phyloP scores from a whole-genome alignment of 164 flowering plant genomes.

The Stephania yunnanensis region DNA sequence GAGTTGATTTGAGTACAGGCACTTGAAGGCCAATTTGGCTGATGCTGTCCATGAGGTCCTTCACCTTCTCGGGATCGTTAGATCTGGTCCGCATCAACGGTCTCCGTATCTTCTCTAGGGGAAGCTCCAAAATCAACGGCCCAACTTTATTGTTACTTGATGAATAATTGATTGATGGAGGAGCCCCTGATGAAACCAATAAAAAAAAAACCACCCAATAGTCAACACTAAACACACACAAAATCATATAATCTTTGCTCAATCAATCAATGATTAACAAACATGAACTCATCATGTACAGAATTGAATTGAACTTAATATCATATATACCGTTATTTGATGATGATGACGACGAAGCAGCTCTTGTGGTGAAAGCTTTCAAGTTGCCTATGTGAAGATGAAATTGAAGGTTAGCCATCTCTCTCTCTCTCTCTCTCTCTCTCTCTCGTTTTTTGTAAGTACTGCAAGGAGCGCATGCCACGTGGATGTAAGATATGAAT shows the following conservation, averaged over 20 bases:
- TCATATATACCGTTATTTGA: slow-evolving; percentile 29
- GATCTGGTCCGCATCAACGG: slow-evolving; percentile 82
- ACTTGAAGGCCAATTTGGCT: slow-evolving; percentile 83
- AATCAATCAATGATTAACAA: background rate
- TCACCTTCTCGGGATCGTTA: slow-evolving; percentile 73
- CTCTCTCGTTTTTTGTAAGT: background rate
- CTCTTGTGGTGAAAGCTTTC: slow-evolving; percentile 36
- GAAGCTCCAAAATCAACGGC: slow-evolving; percentile 73
- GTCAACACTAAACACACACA: background rate
- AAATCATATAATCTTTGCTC: background rate
- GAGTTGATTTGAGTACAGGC: slow-evolving; percentile 36
- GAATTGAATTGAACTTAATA: background rate
- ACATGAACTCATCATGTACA: background rate
- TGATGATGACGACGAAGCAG: slow-evolving; percentile 21
- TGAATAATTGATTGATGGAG: slow-evolving; percentile 6
- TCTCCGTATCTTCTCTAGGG: slow-evolving; percentile 73
- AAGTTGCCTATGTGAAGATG: slow-evolving; percentile 22
- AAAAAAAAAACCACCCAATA: background rate
- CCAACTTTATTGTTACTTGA: slow-evolving; percentile 35
- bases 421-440: slow-evolving; percentile 15
- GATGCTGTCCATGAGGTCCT: slow-evolving; percentile 92
- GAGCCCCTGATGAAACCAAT: slow-evolving; percentile 18
- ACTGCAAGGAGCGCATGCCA: background rate
- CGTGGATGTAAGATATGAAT: background rate
- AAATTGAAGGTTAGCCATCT: slow-evolving; percentile 39